Percentiles rank a stretch among this genome's conserved stretches.
These are phyloP conservation scores for Canariomyces notabilis DNA, from an alignment of 2,329 filamentous ascomycete genomes.

Conservation along the genomic window DNA sequence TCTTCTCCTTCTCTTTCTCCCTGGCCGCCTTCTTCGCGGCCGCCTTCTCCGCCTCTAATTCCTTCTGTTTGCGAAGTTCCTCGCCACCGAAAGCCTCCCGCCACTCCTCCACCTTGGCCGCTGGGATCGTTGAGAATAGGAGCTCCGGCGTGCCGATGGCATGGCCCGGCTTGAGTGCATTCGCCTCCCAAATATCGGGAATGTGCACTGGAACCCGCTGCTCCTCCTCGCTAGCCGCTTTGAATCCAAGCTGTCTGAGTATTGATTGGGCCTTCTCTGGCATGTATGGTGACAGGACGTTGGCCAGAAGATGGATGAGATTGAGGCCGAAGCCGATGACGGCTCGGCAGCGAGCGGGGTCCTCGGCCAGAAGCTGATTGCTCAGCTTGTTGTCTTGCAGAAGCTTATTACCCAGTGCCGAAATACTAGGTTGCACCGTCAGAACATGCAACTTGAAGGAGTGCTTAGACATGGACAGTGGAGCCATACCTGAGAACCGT, in stretches of 20 bases:
- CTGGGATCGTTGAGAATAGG: slow-evolving; percentile 77
- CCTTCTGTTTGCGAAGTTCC: slow-evolving; percentile 64
- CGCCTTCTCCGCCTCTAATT: slow-evolving; percentile 46
- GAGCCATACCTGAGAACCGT: slow-evolving; percentile 52
- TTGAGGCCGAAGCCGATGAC: slow-evolving; percentile 78
- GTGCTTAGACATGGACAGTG: not conserved
- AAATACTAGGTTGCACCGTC: slow-evolving; percentile 38
- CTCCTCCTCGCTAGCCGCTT: slow-evolving; percentile 25
- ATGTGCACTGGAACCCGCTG: slow-evolving; percentile 51
- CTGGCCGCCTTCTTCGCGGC: slow-evolving; percentile 48
- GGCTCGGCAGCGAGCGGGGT: slow-evolving; percentile 49
- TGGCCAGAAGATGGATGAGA: slow-evolving; percentile 75
- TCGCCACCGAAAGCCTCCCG: slow-evolving; percentile 66
- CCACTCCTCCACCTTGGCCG: slow-evolving; percentile 80
- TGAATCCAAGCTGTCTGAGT: slow-evolving; percentile 65
- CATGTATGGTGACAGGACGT: slow-evolving; percentile 78
- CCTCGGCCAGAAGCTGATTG: slow-evolving; percentile 44
- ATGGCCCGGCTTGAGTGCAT: slow-evolving; percentile 65
- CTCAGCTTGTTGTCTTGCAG: slow-evolving; percentile 39
- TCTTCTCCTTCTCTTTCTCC: slow-evolving; percentile 47
- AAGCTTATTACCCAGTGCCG: slow-evolving; percentile 49
- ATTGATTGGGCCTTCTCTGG: slow-evolving; percentile 73
- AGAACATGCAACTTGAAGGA: not conserved
- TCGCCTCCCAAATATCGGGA: slow-evolving; percentile 59
- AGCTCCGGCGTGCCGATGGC: slow-evolving; percentile 74